A percentile compares a stretch with the other conserved stretches of the same genome.
Evolutionary conservation across 1,284 basidiomycete species (phyloP).

Genomic region (Ganoderma meredithae): DNA sequence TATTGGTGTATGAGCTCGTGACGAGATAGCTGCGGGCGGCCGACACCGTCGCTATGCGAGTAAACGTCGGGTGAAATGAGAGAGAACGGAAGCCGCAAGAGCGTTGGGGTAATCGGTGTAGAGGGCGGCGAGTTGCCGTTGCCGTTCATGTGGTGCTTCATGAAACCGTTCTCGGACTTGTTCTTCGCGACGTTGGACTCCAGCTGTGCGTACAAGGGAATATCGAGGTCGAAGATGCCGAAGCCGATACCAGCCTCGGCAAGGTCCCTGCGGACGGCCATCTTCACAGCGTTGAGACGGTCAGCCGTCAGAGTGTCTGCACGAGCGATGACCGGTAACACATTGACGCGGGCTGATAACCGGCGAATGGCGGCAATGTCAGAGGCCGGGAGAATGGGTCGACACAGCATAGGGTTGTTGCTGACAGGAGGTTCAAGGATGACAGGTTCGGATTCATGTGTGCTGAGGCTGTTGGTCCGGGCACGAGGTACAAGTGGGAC

Average conservation of each 20-base stretch:
- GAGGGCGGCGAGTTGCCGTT: slow-evolving; percentile 66
- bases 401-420: slow-evolving; percentile 69
- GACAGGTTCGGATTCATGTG: slow-evolving; percentile 72
- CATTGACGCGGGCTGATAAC: slow-evolving; percentile 91
- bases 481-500: slow-evolving; percentile 68
- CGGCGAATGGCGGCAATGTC: slow-evolving; percentile 93
- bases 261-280: slow-evolving; percentile 78
- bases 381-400: slow-evolving; percentile 70
- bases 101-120: slow-evolving; percentile 62
- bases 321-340: slow-evolving; percentile 93
- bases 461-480: slow-evolving; percentile 72
- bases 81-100: slow-evolving; percentile 75
- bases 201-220: slow-evolving; percentile 52
- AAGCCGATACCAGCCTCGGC: slow-evolving; percentile 84
- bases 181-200: slow-evolving; percentile 45
- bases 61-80: slow-evolving; percentile 82
- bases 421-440: slow-evolving; percentile 81
- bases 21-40: slow-evolving; percentile 58
- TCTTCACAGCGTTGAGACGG: slow-evolving; percentile 76
- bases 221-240: slow-evolving; percentile 81
- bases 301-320: slow-evolving; percentile 94
- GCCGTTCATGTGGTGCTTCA: slow-evolving; percentile 52
- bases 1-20: slow-evolving; percentile 76
- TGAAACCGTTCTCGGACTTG: slow-evolving; percentile 60
- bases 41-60: slow-evolving; percentile 80